phyloP scores from a whole-genome alignment of 352 stramenopile species.

The Phytophthora meadii region DNA sequence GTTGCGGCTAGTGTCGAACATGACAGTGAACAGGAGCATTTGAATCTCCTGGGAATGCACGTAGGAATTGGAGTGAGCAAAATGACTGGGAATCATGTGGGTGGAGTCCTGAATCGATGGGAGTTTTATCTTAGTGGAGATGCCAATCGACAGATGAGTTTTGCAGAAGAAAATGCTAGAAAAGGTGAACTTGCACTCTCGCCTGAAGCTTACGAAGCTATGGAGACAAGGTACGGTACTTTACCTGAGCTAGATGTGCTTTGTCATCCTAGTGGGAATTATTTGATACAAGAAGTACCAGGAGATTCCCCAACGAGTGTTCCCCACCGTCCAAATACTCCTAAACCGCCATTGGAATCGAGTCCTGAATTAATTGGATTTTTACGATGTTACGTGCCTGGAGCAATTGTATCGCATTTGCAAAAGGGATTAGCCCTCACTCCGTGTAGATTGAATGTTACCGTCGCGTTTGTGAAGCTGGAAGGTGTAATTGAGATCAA shows the following conservation, averaged over 20 bases:
- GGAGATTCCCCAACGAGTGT: neutral
- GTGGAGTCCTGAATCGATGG: slow-evolving; percentile 83
- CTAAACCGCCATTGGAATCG: slow-evolving; percentile 15
- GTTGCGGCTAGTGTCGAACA: slow-evolving; percentile 8
- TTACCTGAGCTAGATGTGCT: slow-evolving; percentile 31
- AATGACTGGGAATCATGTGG: slow-evolving; percentile 83
- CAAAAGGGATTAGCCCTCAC: slow-evolving; percentile 72
- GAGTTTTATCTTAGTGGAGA: slow-evolving; percentile 89
- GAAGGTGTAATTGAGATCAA: slow-evolving; percentile 60
- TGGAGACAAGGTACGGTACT: slow-evolving; percentile 33
- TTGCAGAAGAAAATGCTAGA: slow-evolving; percentile 67
- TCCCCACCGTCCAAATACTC: neutral
- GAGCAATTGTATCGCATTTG: slow-evolving; percentile 72
- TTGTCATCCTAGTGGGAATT: slow-evolving; percentile 53
- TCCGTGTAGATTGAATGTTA: slow-evolving; percentile 74
- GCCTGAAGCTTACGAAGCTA: slow-evolving; percentile 48
- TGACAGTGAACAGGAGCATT: slow-evolving; percentile 18
- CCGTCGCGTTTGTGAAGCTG: slow-evolving; percentile 75
- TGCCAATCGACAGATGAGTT: slow-evolving; percentile 84
- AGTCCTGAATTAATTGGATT: slow-evolving; percentile 61
- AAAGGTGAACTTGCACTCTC: slow-evolving; percentile 83
- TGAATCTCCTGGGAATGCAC: slow-evolving; percentile 73
- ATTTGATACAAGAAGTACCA: slow-evolving; percentile 41
- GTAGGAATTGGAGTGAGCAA: slow-evolving; percentile 83
- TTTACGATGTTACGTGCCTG: slow-evolving; percentile 69